Evolutionary conservation across 148 eudicot genomes (phyloP), one percentile per base, ranked within the genome.

Genomic region (Rheum nobile): DNA sequence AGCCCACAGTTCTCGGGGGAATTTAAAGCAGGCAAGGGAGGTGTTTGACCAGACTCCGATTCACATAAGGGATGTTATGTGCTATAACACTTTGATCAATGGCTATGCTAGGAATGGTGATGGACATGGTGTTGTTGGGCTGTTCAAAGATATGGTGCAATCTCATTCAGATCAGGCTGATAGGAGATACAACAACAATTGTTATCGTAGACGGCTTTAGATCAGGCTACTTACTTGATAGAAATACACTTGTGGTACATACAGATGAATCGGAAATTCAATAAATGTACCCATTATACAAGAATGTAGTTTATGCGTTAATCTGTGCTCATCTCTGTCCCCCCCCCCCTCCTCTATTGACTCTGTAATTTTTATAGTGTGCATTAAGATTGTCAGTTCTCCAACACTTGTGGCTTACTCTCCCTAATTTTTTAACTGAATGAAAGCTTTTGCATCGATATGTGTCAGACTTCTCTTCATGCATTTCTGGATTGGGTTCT

Each of bases 51-150:
- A 50, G 24, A 89, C 80, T 71, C 91, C 88, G 7, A 50, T 87
- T 54, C 38, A 54, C 29, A 74, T 83, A 0, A 82, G 91, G 2
- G 94, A 89, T 71, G 77, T 76, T 8, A 84, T 89, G 76, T 81
- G 81, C 75, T 89, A 86, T 71, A 89, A 89, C 22, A 88, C 94
- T 4, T 80, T 89, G 90, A 87, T 89, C 46, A 87, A 89, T 0
- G 86, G 83, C 32, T 86, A 76, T 67, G 80, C 79, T 17, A 85
- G 70, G 71, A 75, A 79, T 54, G 79, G 67, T 28, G 89, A 89
- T 63, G 94, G 94, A 4, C 73, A 69, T 37, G 82, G 77, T 6
- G 85, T 84, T 0, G 42, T 89, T 48, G 72, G 71, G 31, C 74
- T 85, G 75, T 88, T 86, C 65, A 73, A 71, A 11, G 75, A 76